phyloP scores from a whole-genome alignment of 306 rosid genomes.

The Fragaria iinumae region DNA sequence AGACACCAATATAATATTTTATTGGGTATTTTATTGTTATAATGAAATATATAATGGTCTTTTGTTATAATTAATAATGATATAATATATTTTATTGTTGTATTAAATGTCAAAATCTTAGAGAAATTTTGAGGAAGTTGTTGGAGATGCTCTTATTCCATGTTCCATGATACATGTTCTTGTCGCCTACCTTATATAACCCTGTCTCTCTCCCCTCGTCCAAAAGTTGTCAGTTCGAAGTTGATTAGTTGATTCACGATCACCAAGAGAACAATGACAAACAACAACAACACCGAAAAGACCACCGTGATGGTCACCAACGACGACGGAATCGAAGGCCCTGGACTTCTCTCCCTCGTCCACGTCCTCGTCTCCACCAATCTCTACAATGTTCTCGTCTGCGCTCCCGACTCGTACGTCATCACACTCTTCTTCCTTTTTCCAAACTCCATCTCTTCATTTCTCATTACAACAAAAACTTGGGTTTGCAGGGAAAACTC shows the following conservation, averaged over 20 bases:
- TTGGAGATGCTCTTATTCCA: too few relatives aligned
- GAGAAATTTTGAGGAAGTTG: too few relatives aligned
- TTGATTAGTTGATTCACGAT: background rate
- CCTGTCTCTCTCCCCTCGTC: background rate
- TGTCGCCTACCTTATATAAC: too few relatives aligned
- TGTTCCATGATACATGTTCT: too few relatives aligned
- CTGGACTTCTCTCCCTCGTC: slow-evolving; percentile 82
- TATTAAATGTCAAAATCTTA: too few relatives aligned
- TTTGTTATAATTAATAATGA: too few relatives aligned
- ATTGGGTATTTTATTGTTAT: too few relatives aligned
- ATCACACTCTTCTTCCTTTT: background rate
- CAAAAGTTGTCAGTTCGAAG: background rate
- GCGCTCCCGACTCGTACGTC: slow-evolving; percentile 87
- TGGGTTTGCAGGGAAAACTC: slow-evolving; percentile 62
- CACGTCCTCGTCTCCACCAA: slow-evolving; percentile 57
- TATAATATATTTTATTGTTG: too few relatives aligned
- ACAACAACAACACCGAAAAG: background rate
- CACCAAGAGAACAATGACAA: slow-evolving; percentile 39
- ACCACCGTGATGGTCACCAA: slow-evolving; percentile 76
- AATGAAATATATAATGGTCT: too few relatives aligned
- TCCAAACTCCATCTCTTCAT: background rate
- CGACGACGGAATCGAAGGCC: slow-evolving; percentile 95
- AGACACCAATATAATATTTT: too few relatives aligned
- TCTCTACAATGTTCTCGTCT: slow-evolving; percentile 63
- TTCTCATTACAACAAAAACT: background rate